Conservation (phyloP, 2,329 filamentous ascomycete genomes). For the Neodidymelliopsis sp. region DNA sequence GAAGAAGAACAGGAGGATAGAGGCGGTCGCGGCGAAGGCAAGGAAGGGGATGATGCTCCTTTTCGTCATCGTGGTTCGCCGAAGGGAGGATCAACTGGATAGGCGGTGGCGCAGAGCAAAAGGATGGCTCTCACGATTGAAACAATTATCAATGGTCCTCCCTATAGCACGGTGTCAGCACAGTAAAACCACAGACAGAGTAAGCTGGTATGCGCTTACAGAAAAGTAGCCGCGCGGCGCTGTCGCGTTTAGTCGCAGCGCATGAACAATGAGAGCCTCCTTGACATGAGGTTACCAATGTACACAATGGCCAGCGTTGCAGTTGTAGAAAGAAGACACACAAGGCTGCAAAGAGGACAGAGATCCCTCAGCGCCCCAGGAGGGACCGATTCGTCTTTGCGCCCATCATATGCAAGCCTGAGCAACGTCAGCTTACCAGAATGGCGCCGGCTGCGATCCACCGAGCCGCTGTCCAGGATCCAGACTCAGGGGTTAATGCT, state of each 20-base stretch:
- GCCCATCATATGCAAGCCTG: conserved; percentile 12
- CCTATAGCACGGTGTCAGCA: conserved; percentile 2
- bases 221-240: conserved; percentile 9
- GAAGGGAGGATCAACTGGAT: background rate
- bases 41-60: conserved; percentile 42
- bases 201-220: conserved; percentile 10
- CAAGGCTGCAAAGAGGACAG: conserved; percentile 7
- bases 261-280: conserved; percentile 1
- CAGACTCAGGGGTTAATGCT: conserved; percentile 9
- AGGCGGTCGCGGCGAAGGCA: conserved; percentile 34
- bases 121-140: background rate
- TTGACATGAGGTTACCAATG: conserved; percentile 1
- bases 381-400: conserved; percentile 13
- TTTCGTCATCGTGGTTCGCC: conserved; percentile 33
- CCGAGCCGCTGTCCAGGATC: conserved; percentile 12
- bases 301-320: background rate
- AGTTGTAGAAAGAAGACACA: background rate
- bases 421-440: conserved; percentile 19
- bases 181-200: background rate
- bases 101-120: conserved; percentile 1
- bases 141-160: background rate
- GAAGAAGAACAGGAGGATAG: conserved; percentile 52
- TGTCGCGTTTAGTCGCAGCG: conserved; percentile 6
- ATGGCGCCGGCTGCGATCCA: conserved; percentile 11
- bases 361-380: conserved; percentile 1